Evolutionary conservation across 148 eudicot species (phyloP), one percentile per base, ranked within the genome.

Genomic region (Fagopyrum tataricum): DNA sequence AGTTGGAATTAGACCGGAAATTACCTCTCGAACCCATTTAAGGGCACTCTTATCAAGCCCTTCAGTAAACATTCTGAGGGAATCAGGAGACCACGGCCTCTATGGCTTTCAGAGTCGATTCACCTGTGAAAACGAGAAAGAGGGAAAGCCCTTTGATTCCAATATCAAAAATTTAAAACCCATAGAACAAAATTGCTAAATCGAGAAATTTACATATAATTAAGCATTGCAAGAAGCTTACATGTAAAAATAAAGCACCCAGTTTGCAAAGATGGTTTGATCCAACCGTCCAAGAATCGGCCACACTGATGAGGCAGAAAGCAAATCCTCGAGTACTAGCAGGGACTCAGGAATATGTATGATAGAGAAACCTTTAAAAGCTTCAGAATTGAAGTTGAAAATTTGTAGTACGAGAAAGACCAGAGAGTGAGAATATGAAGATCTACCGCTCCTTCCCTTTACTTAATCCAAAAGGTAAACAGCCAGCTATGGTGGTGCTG

Each of bases 21-120:
- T 39, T 74, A 89, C 94, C 91, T 87, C 87, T 71, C 71, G 74
- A 56, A 87, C 91, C 94, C 94, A 89, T 79, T 78, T 80, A 41
- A 87, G 91, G 77, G 91, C 88, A 77, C 76, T 87, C 77, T 77
- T 86, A 75, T 89, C 94, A 7, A 87, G 85, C 4, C 94, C 94
- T 76, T 89, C 80, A n/a, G 91, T 87, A 75, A 89, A 89, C 94
- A 89, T 89, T 13, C 61, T 67, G 15, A 31, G 66, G 39, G 39
- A 23, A 15, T 20, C 15, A 18, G 20, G 56, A 51, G 56, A 4
- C 56, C 40, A 37, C 20, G 42, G 41, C 49, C 37, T 71, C 52
- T 51, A 75, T n/a, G 56, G 40, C 17, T 31, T 72, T 40, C 44
- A 44, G 46, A 24, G 56, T 51, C 39, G 14, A 58, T 77, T 78